Evolutionary conservation across 257 asterid species (phyloP).

Genomic region (Coffea eugenioides): DNA sequence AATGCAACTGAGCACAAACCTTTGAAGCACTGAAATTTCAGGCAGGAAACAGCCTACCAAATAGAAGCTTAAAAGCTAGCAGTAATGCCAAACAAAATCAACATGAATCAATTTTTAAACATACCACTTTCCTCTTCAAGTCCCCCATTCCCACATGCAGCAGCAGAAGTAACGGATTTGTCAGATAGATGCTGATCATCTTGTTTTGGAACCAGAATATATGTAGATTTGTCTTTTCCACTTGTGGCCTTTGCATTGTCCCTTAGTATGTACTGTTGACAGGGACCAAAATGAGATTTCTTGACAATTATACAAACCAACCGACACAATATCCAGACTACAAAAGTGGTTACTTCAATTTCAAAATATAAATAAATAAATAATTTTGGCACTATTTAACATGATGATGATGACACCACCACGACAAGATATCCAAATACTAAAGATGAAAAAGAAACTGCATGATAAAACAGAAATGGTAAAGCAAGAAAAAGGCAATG

Average conservation of each 20-base stretch:
- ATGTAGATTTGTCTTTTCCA: slow-evolving; percentile 57
- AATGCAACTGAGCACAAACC: neutral
- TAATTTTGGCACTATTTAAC: neutral
- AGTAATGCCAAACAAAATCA: neutral
- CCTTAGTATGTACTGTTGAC: slow-evolving; percentile 64
- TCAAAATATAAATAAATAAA: neutral
- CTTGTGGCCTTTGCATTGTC: slow-evolving; percentile 50
- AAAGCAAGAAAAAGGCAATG: neutral
- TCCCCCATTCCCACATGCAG: slow-evolving; percentile 42
- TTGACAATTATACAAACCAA: neutral
- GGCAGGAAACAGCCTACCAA: neutral
- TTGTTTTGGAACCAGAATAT: slow-evolving; percentile 44
- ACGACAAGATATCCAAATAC: neutral
- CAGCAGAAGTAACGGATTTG: slow-evolving; percentile 43
- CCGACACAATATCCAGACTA: neutral
- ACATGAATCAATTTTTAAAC: slow-evolving; percentile 4
- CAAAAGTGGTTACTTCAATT: neutral
- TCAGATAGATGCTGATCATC: slow-evolving; percentile 48
- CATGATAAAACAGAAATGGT: neutral
- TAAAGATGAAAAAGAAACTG: neutral
- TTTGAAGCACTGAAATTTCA: neutral
- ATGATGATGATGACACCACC: neutral
- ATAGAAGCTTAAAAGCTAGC: neutral
- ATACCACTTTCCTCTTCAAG: slow-evolving; percentile 60
- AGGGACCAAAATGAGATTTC: slow-evolving; percentile 17